These are phyloP conservation scores for Protomyces inundatus DNA, from an alignment of 1,139 yeast genomes.

Conservation along the genomic window DNA sequence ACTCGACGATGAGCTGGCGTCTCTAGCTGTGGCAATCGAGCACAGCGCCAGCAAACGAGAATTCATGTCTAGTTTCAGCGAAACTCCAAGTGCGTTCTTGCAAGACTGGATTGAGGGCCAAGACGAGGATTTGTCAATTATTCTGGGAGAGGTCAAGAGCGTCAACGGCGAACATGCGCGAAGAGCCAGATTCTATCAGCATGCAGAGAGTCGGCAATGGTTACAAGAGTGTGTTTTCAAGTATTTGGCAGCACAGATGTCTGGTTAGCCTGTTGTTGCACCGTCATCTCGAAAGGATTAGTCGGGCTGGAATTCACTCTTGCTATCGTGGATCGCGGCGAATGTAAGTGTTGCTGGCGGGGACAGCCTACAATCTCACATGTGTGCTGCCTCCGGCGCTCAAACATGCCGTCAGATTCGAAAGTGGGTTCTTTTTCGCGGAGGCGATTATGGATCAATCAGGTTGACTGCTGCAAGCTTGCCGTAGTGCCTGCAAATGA, in stretches of 20 bases:
- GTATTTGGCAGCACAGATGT: conserved; percentile 28
- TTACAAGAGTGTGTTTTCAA: conserved; percentile 34
- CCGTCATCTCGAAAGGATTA: too few relatives aligned
- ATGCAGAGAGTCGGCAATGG: conserved; percentile 24
- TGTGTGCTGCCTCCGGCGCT: too few relatives aligned
- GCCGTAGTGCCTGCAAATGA: too few relatives aligned
- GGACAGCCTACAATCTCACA: too few relatives aligned
- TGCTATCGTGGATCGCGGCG: too few relatives aligned
- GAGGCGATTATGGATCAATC: too few relatives aligned
- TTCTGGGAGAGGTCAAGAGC: conserved; percentile 63
- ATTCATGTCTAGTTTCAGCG: conserved; percentile 67
- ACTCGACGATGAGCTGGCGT: conserved; percentile 58
- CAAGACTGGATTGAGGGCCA: conserved; percentile 70
- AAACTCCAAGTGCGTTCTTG: conserved; percentile 72
- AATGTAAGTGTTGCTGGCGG: too few relatives aligned
- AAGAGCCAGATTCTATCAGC: conserved; percentile 37
- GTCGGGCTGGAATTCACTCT: too few relatives aligned
- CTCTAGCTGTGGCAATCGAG: conserved; percentile 62
- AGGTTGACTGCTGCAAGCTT: too few relatives aligned
- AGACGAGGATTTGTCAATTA: conserved; percentile 65
- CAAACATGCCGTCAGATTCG: too few relatives aligned
- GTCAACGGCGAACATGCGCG: conserved; percentile 87
- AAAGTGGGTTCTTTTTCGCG: too few relatives aligned
- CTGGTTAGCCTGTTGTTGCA: too few relatives aligned
- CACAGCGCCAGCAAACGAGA: conserved; percentile 58